Base-by-base conservation (phyloP, 1,139 yeast genomes). In the Scheffersomyces cryptocercus region DNA sequence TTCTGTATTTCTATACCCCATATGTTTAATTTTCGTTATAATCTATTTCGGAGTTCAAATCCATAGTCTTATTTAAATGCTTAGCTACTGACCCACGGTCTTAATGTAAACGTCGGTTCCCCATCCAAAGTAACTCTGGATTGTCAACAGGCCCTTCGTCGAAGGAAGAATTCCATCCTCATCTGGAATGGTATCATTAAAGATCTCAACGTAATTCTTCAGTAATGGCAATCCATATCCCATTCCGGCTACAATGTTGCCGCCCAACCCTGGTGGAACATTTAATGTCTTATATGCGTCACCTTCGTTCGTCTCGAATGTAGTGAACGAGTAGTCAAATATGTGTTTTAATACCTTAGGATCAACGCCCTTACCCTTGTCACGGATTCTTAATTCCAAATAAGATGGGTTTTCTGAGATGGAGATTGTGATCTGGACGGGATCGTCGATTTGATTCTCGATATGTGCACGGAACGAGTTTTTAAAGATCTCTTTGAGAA, bases 211-310 rank as follows among this genome's bases (percentile, higher is more conserved):
- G 52, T 74, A 74, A 48, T 69, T 70, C 56, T 81, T 79, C 67
- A 93, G 88, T 48, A 91, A 69, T 1, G 98, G 98, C 42, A 91
- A 66, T 0, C 99, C 99, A 59, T 89, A 91, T 0, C 99, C 99
- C 88, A 93, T 85, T 0, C 99, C 99, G 0, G 97, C 97, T 29
- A 90, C 88, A 5, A 82, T 77, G 55, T 85, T 81, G 0, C 85
- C 84, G 1, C 85, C 87, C 31, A 58, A 64, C 0, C 90, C 95
- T 0, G 95, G 95, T 14, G 88, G 83, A 14, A 80, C 79, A 55
- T 86, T 86, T 44, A 82, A 65, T 0, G 87, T 75, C 59, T 78
- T 79, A 59, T 72, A 74, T 35, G 77, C 68, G 20, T 79, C 83
- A 3, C 85, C 86, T 51, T 78, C 82, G n/a, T 67, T 67, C 3